Evolutionary conservation across 2,329 filamentous ascomycete genomes (phyloP).

Genomic region (Fusarium foetens): DNA sequence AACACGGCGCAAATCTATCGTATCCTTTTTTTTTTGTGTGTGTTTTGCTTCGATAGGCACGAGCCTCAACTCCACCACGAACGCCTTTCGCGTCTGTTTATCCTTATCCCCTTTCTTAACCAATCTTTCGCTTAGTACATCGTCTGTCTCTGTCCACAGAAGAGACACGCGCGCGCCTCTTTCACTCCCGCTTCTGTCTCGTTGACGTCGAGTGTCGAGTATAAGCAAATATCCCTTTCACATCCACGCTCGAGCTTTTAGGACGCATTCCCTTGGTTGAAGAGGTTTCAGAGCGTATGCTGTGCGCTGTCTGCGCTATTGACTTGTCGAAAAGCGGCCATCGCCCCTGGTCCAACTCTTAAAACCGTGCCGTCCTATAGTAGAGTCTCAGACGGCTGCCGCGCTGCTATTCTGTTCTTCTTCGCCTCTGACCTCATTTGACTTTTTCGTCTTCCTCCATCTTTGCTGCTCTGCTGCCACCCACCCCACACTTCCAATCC

Average conservation of each 20-base stretch:
- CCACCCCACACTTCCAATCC: slow-evolving; percentile 44
- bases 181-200: slow-evolving; percentile 11
- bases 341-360: slow-evolving; percentile 36
- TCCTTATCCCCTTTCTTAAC: slow-evolving; percentile 26
- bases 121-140: slow-evolving; percentile 26
- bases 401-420: slow-evolving; percentile 39
- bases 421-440: slow-evolving; percentile 56
- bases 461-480: slow-evolving; percentile 40
- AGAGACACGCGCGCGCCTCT: slow-evolving; percentile 25
- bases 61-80: slow-evolving; percentile 41
- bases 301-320: slow-evolving; percentile 33
- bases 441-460: slow-evolving; percentile 46
- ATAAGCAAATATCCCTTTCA: slow-evolving; percentile 5
- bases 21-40: slow-evolving; percentile 8
- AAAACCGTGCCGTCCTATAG: slow-evolving; percentile 37
- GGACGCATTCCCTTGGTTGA: slow-evolving; percentile 7
- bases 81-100: slow-evolving; percentile 24
- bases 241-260: slow-evolving; percentile 16
- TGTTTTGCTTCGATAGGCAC: slow-evolving; percentile 31
- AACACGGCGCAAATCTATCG: slow-evolving; percentile 37
- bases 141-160: slow-evolving; percentile 11
- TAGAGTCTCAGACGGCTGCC: slow-evolving; percentile 36
- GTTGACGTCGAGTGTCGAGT: slow-evolving; percentile 29
- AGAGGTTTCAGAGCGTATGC: slow-evolving; percentile 22
- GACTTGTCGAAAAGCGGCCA: slow-evolving; percentile 36